A percentile compares a stretch with the other conserved stretches of the same genome.
Conservation (phyloP, 139 green algal species). For the Tetraselmis chui region DNA sequence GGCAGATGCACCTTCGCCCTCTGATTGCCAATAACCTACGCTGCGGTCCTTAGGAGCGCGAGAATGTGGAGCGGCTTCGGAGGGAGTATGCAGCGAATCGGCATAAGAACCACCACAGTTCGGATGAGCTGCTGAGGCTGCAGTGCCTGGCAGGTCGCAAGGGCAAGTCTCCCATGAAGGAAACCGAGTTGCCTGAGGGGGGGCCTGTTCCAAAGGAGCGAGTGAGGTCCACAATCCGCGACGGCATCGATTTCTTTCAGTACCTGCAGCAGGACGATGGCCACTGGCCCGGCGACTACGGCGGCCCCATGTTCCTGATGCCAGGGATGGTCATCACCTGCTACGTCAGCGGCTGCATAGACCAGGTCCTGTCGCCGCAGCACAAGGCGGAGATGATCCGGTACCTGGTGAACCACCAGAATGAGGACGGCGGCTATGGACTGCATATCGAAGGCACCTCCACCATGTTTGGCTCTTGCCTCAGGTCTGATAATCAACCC, state of each 20-base stretch:
- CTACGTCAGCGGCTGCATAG: slow-evolving; percentile 67
- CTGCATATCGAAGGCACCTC: slow-evolving; percentile 94
- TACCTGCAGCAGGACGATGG: slow-evolving; percentile 84
- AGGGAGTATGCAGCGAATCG: slow-evolving; percentile 19
- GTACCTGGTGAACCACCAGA: slow-evolving; percentile 95
- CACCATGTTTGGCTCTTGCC: slow-evolving; percentile 97
- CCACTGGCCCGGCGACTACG: slow-evolving; percentile 96
- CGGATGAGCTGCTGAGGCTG: slow-evolving; percentile 80
- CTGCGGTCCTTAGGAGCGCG: slow-evolving; percentile 12
- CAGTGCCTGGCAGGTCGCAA: slow-evolving; percentile 23
- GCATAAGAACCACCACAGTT: slow-evolving; percentile 53
- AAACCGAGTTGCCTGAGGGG: background rate
- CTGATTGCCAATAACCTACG: no score
- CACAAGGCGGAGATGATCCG: slow-evolving; percentile 70
- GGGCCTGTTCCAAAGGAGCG: background rate
- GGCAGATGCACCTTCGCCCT: no score
- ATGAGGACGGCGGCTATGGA: slow-evolving; percentile 90
- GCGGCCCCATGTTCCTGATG: slow-evolving; percentile 98
- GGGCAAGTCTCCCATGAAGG: background rate
- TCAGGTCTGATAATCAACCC: slow-evolving; percentile 46
- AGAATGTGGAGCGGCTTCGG: slow-evolving; percentile 16
- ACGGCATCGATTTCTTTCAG: slow-evolving; percentile 73
- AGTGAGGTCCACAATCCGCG: slow-evolving; percentile 28
- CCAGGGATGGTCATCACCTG: slow-evolving; percentile 87
- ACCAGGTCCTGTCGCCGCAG: slow-evolving; percentile 61